Base-by-base conservation (phyloP, 805 yeast species). In the Sugiyamaella qingdaonensis region DNA sequence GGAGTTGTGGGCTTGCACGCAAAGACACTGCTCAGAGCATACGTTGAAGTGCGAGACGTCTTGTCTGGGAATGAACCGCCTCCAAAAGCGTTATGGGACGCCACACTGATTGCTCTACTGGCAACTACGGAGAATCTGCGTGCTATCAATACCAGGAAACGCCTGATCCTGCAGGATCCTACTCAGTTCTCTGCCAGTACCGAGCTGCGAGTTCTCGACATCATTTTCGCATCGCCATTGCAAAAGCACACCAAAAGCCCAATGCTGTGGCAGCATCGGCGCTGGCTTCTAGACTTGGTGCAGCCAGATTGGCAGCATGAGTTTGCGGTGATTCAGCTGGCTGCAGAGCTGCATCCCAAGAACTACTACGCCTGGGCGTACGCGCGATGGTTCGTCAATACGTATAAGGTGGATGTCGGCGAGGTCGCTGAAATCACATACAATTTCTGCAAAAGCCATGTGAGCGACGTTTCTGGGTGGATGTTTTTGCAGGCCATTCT, bases 281-380 rank as follows among this genome's bases (percentile, higher is more conserved):
- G 62, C 11, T 64, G 67, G 66, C 49, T 69, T 8, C 49, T 63
- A n/a, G 13, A 24, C 11, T n/a, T 27, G 9, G 37, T 39, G 43
- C 21, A 39, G 11, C 43, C 21, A 16, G 24, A 39, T 5, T 39
- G 43, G 43, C 51, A 52, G 2, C 46, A 46, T 3, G 74, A 72
- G 54, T 48, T 64, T 32, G 52, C 49, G 13, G 51, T 64, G 1
- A 67, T 78, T 1, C 51, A 66, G 1, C 48, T 46, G 8, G 75
- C 82, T 0, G 71, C 72, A 0, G 61, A 54, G 21, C 54, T 62
- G 10, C 84, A 79, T 58, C 74, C 74, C 9, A 60, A 70, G 42
- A 79, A 78, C 60, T 79, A 79, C 59, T 78, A 78, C 51, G 79
- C 81, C 0, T 71, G 77, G 72, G 60, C 65, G n/a, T 67, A 71